Evolutionary conservation across 495 filamentous ascomycete genomes (phyloP).

Genomic region (Aspergillus olivimuriae): DNA sequence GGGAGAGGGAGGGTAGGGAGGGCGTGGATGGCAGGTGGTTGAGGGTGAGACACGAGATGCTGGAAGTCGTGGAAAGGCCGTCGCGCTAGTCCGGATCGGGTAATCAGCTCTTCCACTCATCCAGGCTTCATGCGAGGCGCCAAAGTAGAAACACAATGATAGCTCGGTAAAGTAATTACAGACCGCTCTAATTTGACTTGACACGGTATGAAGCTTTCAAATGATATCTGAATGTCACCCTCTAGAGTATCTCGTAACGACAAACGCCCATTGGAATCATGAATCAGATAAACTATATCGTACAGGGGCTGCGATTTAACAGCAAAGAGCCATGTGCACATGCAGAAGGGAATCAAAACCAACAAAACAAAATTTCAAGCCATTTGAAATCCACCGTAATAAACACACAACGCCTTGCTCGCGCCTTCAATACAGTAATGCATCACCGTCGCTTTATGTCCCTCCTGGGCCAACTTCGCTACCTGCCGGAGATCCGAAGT

Average conservation of each 20-base stretch:
- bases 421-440: conserved; percentile 90
- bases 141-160: too few species aligned
- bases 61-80: conserved; percentile 1
- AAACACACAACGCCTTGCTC: conserved; percentile 68
- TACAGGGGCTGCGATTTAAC: background rate
- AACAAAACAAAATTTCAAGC: conserved; percentile 4
- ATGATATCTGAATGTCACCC: too few species aligned
- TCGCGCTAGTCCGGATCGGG: conserved; percentile 16
- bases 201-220: too few species aligned
- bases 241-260: too few species aligned
- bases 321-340: background rate
- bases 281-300: background rate
- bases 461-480: conserved; percentile 52
- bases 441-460: conserved; percentile 57
- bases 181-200: background rate
- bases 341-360: background rate
- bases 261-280: too few species aligned
- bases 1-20: background rate
- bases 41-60: conserved; percentile 5
- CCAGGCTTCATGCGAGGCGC: background rate
- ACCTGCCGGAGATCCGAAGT: conserved; percentile 83
- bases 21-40: background rate
- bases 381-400: conserved; percentile 42
- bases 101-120: conserved; percentile 14
- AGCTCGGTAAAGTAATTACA: too few species aligned